Percentiles rank a stretch among this genome's conserved stretches.
phyloP scores from a whole-genome alignment of 2,329 filamentous ascomycete species.

The Apiospora malaysiana region DNA sequence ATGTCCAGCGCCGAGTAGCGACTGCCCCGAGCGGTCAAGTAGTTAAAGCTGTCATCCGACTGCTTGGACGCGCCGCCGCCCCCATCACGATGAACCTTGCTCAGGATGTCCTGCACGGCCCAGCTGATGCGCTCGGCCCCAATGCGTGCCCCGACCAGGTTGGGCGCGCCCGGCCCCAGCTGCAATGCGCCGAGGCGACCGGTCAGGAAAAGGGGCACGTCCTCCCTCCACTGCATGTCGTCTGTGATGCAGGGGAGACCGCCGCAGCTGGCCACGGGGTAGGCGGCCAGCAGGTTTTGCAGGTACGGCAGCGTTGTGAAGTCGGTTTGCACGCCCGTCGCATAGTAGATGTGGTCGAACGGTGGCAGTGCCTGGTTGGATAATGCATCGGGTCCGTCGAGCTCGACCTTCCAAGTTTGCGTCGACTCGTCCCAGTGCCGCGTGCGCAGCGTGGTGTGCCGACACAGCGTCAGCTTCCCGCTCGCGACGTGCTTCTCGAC shows the following conservation, averaged over 20 bases:
- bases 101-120: constrained; percentile 67
- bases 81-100: constrained; percentile 11
- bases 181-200: constrained; percentile 71
- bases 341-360: constrained; percentile 74
- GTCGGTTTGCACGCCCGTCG: constrained; percentile 73
- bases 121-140: constrained; percentile 77
- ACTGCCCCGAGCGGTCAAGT: constrained; percentile 24
- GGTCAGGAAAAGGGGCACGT: constrained; percentile 75
- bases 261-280: constrained; percentile 66
- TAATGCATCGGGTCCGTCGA: constrained; percentile 41
- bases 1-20: constrained; percentile 23
- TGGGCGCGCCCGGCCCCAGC: constrained; percentile 74
- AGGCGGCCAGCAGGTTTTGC: constrained; percentile 59
- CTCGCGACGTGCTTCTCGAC: constrained; percentile 63
- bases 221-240: constrained; percentile 75
- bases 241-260: constrained; percentile 77
- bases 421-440: constrained; percentile 54
- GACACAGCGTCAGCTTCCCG: constrained; percentile 60
- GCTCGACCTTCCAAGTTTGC: constrained; percentile 50
- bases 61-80: constrained; percentile 4
- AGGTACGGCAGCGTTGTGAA: constrained; percentile 67
- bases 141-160: constrained; percentile 74
- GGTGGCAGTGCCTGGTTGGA: constrained; percentile 56
- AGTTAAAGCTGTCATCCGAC: constrained; percentile 20
- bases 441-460: constrained; percentile 60